A percentile compares a stretch with the other conserved stretches of the same genome.
These are phyloP conservation scores for Sanghuangporus sanghuang DNA, from an alignment of 1,284 basidiomycete genomes.

Conservation along the genomic window DNA sequence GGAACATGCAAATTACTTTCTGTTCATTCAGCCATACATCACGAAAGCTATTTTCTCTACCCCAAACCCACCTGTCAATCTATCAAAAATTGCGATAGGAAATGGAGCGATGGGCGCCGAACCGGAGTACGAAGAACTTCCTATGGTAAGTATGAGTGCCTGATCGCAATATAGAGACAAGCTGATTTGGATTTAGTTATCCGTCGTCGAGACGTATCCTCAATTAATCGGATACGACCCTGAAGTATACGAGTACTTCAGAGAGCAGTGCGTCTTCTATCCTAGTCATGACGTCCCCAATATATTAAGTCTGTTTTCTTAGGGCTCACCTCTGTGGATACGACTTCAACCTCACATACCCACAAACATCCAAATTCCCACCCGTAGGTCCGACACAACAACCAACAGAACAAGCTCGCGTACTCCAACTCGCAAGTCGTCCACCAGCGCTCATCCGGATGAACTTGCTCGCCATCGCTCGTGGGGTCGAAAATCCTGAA, in stretches of 20 bases:
- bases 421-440: conserved; percentile 6
- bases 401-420: conserved; percentile 13
- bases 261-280: conserved; percentile 47
- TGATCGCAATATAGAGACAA: not conserved
- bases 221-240: conserved; percentile 68
- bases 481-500: not conserved
- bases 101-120: conserved; percentile 52
- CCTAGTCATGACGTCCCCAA: not conserved
- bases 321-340: conserved; percentile 61
- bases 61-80: conserved; percentile 59
- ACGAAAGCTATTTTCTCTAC: conserved; percentile 61
- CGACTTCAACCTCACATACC: conserved; percentile 66
- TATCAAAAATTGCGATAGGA: conserved; percentile 64
- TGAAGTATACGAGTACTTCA: conserved; percentile 61
- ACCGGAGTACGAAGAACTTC: conserved; percentile 44
- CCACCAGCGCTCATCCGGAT: conserved; percentile 16
- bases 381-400: conserved; percentile 23
- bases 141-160: conserved; percentile 36
- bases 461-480: conserved; percentile 8
- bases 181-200: conserved; percentile 32
- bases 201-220: conserved; percentile 62
- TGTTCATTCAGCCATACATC: conserved; percentile 54
- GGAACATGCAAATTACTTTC: conserved; percentile 29
- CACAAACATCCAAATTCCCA: conserved; percentile 53
- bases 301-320: not conserved